Base-by-base conservation (phyloP, 2,329 filamentous ascomycete species). In the Cordyceps fumosorosea region DNA sequence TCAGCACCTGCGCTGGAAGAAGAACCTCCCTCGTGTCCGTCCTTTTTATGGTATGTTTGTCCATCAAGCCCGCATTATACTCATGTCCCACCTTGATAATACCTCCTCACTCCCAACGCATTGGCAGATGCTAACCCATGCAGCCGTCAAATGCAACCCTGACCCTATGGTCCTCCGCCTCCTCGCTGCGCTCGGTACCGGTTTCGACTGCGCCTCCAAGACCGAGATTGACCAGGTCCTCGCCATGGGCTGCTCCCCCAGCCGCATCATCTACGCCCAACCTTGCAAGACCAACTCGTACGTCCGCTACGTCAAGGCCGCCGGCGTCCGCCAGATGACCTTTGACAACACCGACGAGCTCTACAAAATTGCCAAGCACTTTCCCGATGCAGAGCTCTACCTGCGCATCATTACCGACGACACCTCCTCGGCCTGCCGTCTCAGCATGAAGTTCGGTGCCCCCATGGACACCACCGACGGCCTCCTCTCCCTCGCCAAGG, bases 231-330 rank as follows among this genome's bases (percentile, higher is more conserved):
- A 99, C 75, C 87, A 93, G 75, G 89, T 97, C 65, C 82, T 98
- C 60, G 82, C 84, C 71, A 84, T 93, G 74, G 93, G 92, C 69
- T 84, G 96, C 67, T 88, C 90, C 72, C 90, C 95, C 14, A 85
- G 87, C 67, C 92, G 93, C 75, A 96, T 99, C 81, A 97, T 99
- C 78, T 99, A 98, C 73, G 95, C 95, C 56, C 95, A 99, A 80
- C 95, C 95, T 62, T 98, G 95, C 89, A 99, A 99, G 87, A 99
- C 95, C 71, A 96, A 95, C 80, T 97, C 93, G 54, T 98, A 97
- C 76, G 84, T 99, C 65, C 91, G 93, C 72, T 96, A 93, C 72
- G 95, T 96, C 66, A 87, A 89, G 71, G 84, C 86, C 73, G 82
- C 88, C 67, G 89, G 89, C 68, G 95, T 99, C 74, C 93, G 90